Evolutionary conservation across 2,329 filamentous ascomycete genomes (phyloP).

Genomic region (Cadophora sp.): DNA sequence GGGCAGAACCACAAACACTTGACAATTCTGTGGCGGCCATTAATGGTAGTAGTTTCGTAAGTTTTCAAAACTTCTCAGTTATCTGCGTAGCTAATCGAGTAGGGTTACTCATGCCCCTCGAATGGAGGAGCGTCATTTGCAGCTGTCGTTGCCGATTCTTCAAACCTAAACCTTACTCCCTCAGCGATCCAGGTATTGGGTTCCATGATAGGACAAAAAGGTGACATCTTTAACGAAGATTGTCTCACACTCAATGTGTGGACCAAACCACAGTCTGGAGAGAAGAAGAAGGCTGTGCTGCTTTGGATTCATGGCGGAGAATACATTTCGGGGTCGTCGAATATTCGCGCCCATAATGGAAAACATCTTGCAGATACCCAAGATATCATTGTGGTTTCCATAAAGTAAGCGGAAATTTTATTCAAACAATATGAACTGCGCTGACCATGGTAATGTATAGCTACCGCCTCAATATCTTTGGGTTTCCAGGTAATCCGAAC

Average conservation of each 20-base stretch:
- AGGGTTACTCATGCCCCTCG: slow-evolving; percentile 25
- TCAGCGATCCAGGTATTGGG: slow-evolving; percentile 15
- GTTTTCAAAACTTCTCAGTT: background rate
- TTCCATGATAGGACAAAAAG: slow-evolving; percentile 18
- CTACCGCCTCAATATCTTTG: slow-evolving; percentile 36
- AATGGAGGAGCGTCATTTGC: slow-evolving; percentile 12
- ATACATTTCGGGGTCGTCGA: slow-evolving; percentile 47
- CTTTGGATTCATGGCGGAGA: slow-evolving; percentile 54
- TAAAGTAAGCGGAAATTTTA: slow-evolving; percentile 49
- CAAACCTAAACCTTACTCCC: slow-evolving; percentile 6
- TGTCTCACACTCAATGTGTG: slow-evolving; percentile 49
- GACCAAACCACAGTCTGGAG: slow-evolving; percentile 43
- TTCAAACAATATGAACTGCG: background rate
- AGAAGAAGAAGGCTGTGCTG: slow-evolving; percentile 49
- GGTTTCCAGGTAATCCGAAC: slow-evolving; percentile 32
- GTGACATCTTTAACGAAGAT: slow-evolving; percentile 41
- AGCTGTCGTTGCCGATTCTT: slow-evolving; percentile 1
- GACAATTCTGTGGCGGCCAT: slow-evolving; percentile 18
- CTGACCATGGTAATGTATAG: slow-evolving; percentile 18
- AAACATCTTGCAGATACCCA: slow-evolving; percentile 50
- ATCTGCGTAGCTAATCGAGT: background rate
- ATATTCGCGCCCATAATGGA: slow-evolving; percentile 49
- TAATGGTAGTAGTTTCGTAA: slow-evolving; percentile 30
- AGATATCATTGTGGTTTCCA: slow-evolving; percentile 52
- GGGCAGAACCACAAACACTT: slow-evolving; percentile 44